Evolutionary conservation across 257 asterid species (phyloP).

Genomic region (Datura wrightii): DNA sequence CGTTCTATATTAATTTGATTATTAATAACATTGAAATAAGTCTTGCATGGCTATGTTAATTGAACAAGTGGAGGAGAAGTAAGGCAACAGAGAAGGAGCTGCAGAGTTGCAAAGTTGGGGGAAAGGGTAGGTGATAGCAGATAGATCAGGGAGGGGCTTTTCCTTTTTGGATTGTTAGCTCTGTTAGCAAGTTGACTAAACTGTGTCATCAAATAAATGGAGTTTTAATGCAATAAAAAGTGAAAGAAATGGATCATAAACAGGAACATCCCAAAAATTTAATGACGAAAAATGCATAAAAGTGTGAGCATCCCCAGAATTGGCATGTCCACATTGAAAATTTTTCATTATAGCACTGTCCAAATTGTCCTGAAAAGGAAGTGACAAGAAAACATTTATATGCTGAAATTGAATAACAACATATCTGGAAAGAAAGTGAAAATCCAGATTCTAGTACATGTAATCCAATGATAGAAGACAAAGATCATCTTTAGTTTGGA

Average conservation of each 20-base stretch:
- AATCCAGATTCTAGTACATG: constrained; percentile 18
- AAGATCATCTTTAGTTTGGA: not conserved
- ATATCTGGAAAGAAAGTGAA: constrained; percentile 17
- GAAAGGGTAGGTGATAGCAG: not conserved
- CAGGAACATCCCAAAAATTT: not conserved
- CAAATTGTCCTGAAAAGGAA: not conserved
- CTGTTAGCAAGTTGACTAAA: not conserved
- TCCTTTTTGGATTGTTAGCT: not conserved
- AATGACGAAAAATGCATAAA: constrained; percentile 7
- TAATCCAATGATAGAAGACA: not conserved
- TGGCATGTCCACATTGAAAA: not conserved
- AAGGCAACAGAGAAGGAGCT: not conserved
- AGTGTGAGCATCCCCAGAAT: not conserved
- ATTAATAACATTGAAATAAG: not conserved
- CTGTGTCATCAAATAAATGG: not conserved
- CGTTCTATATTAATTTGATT: not conserved
- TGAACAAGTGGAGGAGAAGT: not conserved
- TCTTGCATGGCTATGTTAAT: not conserved
- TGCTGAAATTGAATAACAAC: not conserved
- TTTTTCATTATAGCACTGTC: not conserved
- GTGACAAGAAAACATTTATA: not conserved
- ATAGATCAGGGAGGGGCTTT: not conserved
- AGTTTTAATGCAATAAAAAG: not conserved
- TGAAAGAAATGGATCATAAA: not conserved
- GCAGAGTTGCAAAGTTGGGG: not conserved